Base-by-base conservation (phyloP, 331 rosid genomes). In the Malus hybrid region DNA sequence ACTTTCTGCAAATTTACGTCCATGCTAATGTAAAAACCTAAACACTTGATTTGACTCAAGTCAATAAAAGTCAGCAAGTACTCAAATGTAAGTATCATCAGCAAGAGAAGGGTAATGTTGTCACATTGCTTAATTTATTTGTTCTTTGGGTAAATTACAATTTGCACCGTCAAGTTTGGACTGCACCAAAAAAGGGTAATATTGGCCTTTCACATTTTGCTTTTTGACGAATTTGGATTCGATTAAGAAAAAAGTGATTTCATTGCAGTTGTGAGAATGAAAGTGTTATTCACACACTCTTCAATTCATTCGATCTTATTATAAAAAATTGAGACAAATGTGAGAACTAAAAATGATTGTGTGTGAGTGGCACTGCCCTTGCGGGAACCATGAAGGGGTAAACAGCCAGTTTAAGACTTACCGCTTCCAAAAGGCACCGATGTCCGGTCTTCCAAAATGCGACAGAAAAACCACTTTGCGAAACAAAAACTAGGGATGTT, bases 41-140 rank as follows among this genome's bases (percentile, higher is more conserved):
- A 4, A 62, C 44, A 73, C 70, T 24, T 15, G 57, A 24, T 60
- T 36, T 73, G 67, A 19, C 55, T 15, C 2, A 57, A 10, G 24
- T 33, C 67, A 14, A 6, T 22, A 16, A 36, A 60, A 27, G 11
- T 10, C 10, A 18, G 44, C 16, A 50, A 50, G 19, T 48, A 48
- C 67, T 59, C 46, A 72, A 72, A 18, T 33, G 32, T 5, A 20
- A 72, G 55, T 57, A 57, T 57, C 76, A 22, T 6, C 57, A 52
- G 2, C 57, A 6, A 16, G 57, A 7, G 20, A 52, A 52, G 57
- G 57, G 57, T 52, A 52, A 52, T 52, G 20, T 7, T 16, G 28
- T n/a, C 15, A 57, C 3, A 4, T 59, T 22, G 16, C 64, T 60
- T 60, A 16, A 12, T 42, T 42, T 42, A 42, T 32, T 32, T 34